Percentiles rank a stretch among this genome's conserved stretches.
Conservation (phyloP, 129 eudicot genomes). For the Artemisia argyi region DNA sequence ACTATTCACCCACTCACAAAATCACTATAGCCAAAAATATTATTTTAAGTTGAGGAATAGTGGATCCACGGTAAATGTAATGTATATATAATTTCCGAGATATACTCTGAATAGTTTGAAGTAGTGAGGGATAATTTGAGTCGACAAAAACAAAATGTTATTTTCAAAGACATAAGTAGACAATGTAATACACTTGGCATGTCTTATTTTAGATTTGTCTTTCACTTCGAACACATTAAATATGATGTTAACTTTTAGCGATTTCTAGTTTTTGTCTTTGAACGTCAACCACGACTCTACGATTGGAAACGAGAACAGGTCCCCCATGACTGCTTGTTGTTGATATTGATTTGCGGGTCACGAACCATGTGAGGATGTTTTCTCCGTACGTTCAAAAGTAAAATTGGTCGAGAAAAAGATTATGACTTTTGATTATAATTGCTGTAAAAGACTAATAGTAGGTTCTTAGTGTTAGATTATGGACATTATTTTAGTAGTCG, state of each 20-base stretch:
- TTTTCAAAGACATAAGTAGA: constrained; percentile 30
- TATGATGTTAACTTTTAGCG: constrained; percentile 17
- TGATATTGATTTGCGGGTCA: constrained; percentile 42
- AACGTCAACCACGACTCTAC: constrained; percentile 33
- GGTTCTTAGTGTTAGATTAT: too few relatives aligned
- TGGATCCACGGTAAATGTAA: too few relatives aligned
- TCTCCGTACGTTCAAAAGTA: background rate
- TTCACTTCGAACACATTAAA: constrained; percentile 26
- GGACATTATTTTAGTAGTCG: too few relatives aligned
- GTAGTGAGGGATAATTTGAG: constrained; percentile 18
- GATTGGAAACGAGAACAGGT: constrained; percentile 17
- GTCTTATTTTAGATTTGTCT: constrained; percentile 26
- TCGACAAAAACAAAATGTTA: constrained; percentile 35
- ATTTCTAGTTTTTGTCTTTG: constrained; percentile 30
- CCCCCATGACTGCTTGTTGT: constrained; percentile 22
- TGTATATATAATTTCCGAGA: too few relatives aligned
- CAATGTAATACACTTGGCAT: constrained; percentile 25
- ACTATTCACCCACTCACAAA: too few relatives aligned
- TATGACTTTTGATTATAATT: background rate
- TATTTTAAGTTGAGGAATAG: too few relatives aligned
- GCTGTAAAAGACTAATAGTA: background rate
- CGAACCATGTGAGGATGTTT: constrained; percentile 31
- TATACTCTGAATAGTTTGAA: constrained; percentile 9
- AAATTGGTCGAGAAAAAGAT: background rate
- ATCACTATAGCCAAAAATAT: too few relatives aligned